Percentiles rank a stretch among this genome's conserved stretches.
Evolutionary conservation across 2,329 filamentous ascomycete genomes (phyloP).

Genomic region (Penicillium sp.): DNA sequence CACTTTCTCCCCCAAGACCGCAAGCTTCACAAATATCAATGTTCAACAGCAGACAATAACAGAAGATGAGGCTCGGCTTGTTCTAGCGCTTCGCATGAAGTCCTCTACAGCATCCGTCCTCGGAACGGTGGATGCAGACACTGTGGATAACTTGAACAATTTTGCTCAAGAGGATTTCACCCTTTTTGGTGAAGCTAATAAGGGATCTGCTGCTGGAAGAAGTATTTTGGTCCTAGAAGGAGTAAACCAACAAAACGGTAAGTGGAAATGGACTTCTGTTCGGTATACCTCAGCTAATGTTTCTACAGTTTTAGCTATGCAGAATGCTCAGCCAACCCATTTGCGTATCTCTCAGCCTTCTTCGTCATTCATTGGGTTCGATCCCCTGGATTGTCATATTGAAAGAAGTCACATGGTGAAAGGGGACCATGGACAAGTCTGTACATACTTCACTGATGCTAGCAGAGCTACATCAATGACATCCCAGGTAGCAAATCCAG

Average conservation of each 20-base stretch:
- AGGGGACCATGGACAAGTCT: conserved; percentile 10
- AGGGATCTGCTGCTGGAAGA: conserved; percentile 23
- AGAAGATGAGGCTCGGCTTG: conserved; percentile 37
- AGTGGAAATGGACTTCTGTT: conserved; percentile 41
- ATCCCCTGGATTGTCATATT: conserved; percentile 8
- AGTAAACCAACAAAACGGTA: conserved; percentile 60
- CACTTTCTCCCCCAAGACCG: conserved; percentile 26
- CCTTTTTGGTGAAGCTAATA: conserved; percentile 49
- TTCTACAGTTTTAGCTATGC: conserved; percentile 17
- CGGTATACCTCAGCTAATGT: conserved; percentile 5
- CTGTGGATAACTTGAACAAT: conserved; percentile 58
- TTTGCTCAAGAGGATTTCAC: conserved; percentile 56
- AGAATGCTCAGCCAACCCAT: conserved; percentile 12
- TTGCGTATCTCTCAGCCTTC: conserved; percentile 21
- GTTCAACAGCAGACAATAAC: conserved; percentile 16
- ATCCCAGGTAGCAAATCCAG: conserved; percentile 11
- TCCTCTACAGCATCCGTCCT: conserved; percentile 48
- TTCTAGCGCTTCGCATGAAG: conserved; percentile 50
- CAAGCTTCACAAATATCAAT: neutral
- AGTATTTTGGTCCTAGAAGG: conserved; percentile 52
- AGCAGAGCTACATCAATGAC: conserved; percentile 1
- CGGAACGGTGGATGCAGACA: conserved; percentile 45
- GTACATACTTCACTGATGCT: conserved; percentile 13
- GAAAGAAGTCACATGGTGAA: neutral
- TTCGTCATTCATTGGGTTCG: conserved; percentile 11